Evolutionary conservation across 2,329 filamentous ascomycete genomes (phyloP).

Genomic region (Cryphonectria naterciae): DNA sequence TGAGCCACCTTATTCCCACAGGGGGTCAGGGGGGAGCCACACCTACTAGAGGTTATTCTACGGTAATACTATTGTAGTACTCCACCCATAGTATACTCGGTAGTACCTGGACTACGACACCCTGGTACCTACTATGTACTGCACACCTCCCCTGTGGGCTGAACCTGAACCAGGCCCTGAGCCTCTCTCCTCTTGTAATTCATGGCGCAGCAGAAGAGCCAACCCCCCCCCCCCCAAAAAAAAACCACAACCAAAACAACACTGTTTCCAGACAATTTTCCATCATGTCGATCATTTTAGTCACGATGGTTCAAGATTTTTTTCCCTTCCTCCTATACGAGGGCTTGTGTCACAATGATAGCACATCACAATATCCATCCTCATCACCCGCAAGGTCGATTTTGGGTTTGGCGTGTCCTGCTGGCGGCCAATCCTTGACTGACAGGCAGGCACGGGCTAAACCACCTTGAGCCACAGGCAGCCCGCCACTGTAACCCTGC

Average conservation of each 20-base stretch:
- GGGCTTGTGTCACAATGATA: background rate
- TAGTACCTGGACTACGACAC: background rate
- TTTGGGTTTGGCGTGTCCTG: conserved; percentile 10
- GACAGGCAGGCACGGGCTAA: background rate
- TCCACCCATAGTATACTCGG: background rate
- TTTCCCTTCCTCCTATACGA: background rate
- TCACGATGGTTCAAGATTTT: background rate
- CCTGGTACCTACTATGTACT: background rate
- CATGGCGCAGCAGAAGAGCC: background rate
- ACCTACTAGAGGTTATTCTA: background rate
- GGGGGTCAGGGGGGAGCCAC: background rate
- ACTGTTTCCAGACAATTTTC: background rate
- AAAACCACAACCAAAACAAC: background rate
- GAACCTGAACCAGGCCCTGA: background rate
- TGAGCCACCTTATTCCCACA: background rate
- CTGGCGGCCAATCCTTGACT: background rate
- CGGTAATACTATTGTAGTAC: background rate
- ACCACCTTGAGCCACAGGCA: conserved; percentile 3
- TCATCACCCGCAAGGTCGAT: background rate
- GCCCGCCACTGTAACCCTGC: conserved; percentile 9
- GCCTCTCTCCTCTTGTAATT: background rate
- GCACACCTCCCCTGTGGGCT: background rate
- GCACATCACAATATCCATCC: conserved; percentile 8
- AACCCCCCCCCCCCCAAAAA: background rate
- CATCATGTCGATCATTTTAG: background rate